A percentile compares a stretch with the other conserved stretches of the same genome.
phyloP scores from a whole-genome alignment of 148 eudicot genomes.

The Fagopyrum homotropicum region DNA sequence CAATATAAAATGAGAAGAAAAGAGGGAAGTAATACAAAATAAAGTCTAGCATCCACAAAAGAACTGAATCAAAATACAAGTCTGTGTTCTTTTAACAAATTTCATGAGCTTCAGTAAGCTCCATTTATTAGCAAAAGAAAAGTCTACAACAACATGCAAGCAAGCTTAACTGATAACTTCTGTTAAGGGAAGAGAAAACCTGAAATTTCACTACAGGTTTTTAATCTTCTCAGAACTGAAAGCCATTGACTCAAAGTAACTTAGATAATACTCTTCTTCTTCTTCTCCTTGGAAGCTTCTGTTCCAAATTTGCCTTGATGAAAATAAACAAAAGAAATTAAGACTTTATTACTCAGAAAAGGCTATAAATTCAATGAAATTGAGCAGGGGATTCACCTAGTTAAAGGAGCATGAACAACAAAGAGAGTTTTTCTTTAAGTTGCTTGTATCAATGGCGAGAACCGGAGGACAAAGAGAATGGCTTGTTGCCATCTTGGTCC shows the following conservation, averaged over 20 bases:
- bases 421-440: slow-evolving; percentile 52
- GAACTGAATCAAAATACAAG: not conserved
- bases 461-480: slow-evolving; percentile 57
- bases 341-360: not conserved
- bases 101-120: slow-evolving; percentile 3
- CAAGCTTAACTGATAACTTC: slow-evolving; percentile 1
- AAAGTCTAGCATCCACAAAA: not conserved
- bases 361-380: not conserved
- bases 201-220: not conserved
- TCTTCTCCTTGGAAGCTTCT: not conserved
- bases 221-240: slow-evolving; percentile 5
- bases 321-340: not conserved
- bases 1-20: not conserved
- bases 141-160: not conserved
- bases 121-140: slow-evolving; percentile 3
- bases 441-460: slow-evolving; percentile 22
- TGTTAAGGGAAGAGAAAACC: slow-evolving; percentile 2
- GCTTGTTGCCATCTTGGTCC: slow-evolving; percentile 65
- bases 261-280: not conserved
- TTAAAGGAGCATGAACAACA: not conserved
- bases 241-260: slow-evolving; percentile 9
- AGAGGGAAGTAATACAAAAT: not conserved
- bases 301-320: slow-evolving; percentile 1
- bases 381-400: not conserved
- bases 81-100: not conserved